Conservation (phyloP, 1,284 basidiomycete species). For the Naganishia sp. region DNA sequence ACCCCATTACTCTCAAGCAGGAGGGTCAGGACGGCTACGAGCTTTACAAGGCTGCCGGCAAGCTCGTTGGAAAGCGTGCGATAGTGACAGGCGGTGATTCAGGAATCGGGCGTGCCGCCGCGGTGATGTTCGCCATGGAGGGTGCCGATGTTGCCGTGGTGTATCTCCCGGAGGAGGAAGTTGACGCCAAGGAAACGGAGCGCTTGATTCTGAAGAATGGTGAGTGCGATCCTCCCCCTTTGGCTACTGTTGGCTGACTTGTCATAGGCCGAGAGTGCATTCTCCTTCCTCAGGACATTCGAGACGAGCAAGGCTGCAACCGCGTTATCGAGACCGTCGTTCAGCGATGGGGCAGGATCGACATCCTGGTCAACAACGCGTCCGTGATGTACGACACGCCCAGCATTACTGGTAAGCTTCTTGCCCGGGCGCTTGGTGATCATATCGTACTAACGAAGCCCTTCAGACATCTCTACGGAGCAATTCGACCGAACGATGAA, state of each 20-base stretch:
- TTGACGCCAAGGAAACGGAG: conserved; percentile 57
- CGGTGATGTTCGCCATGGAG: conserved; percentile 66
- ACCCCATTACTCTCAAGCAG: conserved; percentile 45
- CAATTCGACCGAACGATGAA: conserved; percentile 46
- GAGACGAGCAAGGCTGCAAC: conserved; percentile 58
- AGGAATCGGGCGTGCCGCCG: conserved; percentile 65
- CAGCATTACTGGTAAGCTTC: conserved; percentile 38
- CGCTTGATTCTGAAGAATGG: conserved; percentile 18
- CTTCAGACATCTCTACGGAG: conserved; percentile 46
- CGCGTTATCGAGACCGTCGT: conserved; percentile 59
- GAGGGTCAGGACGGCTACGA: conserved; percentile 53
- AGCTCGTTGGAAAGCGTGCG: conserved; percentile 62
- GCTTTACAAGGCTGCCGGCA: conserved; percentile 51
- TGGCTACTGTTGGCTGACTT: conserved; percentile 56
- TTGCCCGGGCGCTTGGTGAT: no score
- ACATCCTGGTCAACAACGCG: conserved; percentile 64
- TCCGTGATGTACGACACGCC: conserved; percentile 47
- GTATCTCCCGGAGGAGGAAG: conserved; percentile 64
- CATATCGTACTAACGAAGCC: no score
- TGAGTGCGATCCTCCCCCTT: not conserved
- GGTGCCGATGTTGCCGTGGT: conserved; percentile 67
- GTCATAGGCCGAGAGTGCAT: conserved; percentile 52
- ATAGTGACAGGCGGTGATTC: conserved; percentile 60
- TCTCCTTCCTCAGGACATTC: conserved; percentile 53
- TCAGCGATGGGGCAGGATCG: conserved; percentile 59